A percentile compares a stretch with the other conserved stretches of the same genome.
These are phyloP conservation scores for Debaryomyces tyrocola DNA, from an alignment of 805 yeast genomes.

Conservation along the genomic window DNA sequence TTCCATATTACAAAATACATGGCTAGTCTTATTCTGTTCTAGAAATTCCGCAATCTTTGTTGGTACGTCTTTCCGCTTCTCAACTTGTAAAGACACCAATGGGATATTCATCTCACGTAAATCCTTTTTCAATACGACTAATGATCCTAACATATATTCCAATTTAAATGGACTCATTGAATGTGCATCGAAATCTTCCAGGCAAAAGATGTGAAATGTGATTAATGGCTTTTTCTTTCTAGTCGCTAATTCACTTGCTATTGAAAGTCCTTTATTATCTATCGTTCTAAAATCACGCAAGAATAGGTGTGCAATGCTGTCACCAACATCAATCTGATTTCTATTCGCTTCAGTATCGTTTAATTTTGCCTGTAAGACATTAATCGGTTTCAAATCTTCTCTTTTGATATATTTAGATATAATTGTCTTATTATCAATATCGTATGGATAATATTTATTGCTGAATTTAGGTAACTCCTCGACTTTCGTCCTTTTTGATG, in stretches of 20 bases:
- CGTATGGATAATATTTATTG: constrained; percentile 11
- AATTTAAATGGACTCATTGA: constrained; percentile 43
- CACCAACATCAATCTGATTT: constrained; percentile 9
- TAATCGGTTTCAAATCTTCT: constrained; percentile 31
- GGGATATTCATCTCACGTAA: constrained; percentile 38
- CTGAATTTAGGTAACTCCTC: background rate
- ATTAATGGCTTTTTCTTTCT: constrained; percentile 32
- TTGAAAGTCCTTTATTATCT: constrained; percentile 43
- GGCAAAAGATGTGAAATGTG: constrained; percentile 41
- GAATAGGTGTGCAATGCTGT: constrained; percentile 47
- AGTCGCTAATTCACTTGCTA: constrained; percentile 33
- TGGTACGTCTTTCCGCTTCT: constrained; percentile 27
- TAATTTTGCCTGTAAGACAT: constrained; percentile 14
- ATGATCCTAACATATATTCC: constrained; percentile 34
- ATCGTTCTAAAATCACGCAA: constrained; percentile 44
- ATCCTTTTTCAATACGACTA: constrained; percentile 27
- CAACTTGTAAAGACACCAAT: constrained; percentile 37
- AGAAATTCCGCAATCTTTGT: constrained; percentile 21
- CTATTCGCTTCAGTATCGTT: constrained; percentile 8
- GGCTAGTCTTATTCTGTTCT: constrained; percentile 19
- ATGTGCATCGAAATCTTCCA: constrained; percentile 43
- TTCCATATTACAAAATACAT: constrained; percentile 37
- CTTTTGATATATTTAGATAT: constrained; percentile 20
- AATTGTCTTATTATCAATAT: constrained; percentile 5
- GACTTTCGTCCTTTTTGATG: background rate